Base-by-base conservation (phyloP, 768 basidiomycete genomes). In the Macrolepiota fuliginosa region DNA sequence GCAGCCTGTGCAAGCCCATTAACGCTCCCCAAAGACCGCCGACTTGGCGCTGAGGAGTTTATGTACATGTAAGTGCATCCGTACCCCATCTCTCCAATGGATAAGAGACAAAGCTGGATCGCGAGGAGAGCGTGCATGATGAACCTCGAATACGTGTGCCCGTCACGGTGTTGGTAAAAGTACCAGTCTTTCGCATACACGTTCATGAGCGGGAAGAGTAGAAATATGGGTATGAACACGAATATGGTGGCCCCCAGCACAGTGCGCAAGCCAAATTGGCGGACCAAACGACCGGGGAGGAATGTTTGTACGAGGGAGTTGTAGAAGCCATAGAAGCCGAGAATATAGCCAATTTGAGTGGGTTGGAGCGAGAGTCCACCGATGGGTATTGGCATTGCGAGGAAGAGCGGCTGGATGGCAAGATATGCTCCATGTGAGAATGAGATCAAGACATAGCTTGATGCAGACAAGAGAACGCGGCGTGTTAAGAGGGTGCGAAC, bases 291-390 rank as follows among this genome's bases (percentile, higher is more conserved):
- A 12, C 81, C 63, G 50, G 79, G 77, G 61, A 77, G 76, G 10
- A 78, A 56, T 5, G 68, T 69, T 65, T 83, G 82, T 56, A 79
- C 73, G 10, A 69, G 84, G 58, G 72, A 84, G 68, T 67, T 25
- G n/a, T n/a, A 45, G n/a, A 45, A 15, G 19, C 42, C n/a, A 19
- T 45, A 45, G 9, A 45, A 5, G 1, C 74, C 74, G 65, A 76
- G 82, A 75, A 87, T 81, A 53, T 80, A 80, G 1, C 90, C 90
- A 40, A 92, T 92, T 7, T 67, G 69, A 1, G 77, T 76, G 1
- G 90, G 88, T 45, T 77, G 71, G 19, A 90, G 77, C 13, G 85
- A 85, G 37, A 90, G 76, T 0, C 90, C 90, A 27, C 90, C 90
- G 32, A 84, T 77, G 9, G 74, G 73, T 57, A 84, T 72, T 2